Evolutionary conservation across 495 filamentous ascomycete genomes (phyloP), one percentile per base, ranked within the genome.

Genomic region (Daldinia vernicosa): DNA sequence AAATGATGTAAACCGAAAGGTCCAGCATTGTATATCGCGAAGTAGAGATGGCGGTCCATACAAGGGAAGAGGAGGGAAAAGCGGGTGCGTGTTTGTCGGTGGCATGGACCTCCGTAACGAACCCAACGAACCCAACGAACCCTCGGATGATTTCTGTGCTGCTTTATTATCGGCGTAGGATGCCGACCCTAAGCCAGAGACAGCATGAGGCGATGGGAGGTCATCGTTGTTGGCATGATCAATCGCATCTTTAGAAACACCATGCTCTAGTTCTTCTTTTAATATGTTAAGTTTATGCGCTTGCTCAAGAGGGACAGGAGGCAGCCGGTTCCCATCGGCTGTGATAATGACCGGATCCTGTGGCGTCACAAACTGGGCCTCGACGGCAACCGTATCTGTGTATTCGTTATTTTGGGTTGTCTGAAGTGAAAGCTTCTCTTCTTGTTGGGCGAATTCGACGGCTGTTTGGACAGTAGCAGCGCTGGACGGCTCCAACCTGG

Each of bases 41-140:
- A 90, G 61, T 2, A 84, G 24, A 3, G 91, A 89, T 0, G 93
- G 89, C 0, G 93, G 90, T 0, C 91, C 92, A 69, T 97, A 97
- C 3, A 92, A 80, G 0, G 94, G 94, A 14, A 98, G 78, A 8
- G 93, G 91, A 11, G 95, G 95, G 72, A 98, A 98, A 1, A 97
- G 79, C 7, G 94, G 94, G 74, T 97, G 90, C 6, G 90, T 93
- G 72, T 86, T 82, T 4, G 88, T 86, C 1, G 89, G 86, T 0
- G 89, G 89, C 74, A 84, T 84, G n/a, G 80, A 62, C 64, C 66
- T 77, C 53, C 73, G 74, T 4, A 86, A 69, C 11, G 79, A 82
- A 6, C 76, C 79, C 15, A n/a, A n/a, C n/a, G n/a, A n/a, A n/a
- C n/a, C n/a, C 5, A 86, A 69, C 11, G 79, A 82, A 6, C 76